Base-by-base conservation (phyloP, 805 yeast genomes). In the Deakozyma indianensis region DNA sequence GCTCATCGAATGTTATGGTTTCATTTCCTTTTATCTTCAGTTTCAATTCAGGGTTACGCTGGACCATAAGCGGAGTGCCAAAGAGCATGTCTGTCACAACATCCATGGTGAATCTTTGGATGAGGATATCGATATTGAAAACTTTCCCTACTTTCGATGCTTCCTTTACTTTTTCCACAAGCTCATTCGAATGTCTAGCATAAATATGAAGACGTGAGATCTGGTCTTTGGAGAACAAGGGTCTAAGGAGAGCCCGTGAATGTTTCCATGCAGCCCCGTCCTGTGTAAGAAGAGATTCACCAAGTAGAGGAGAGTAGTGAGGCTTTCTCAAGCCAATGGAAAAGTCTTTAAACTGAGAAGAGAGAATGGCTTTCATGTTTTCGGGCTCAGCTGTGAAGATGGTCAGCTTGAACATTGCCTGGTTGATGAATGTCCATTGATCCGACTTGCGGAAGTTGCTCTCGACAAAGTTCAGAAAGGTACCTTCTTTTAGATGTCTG, bases 181-280 rank as follows among this genome's bases (percentile, higher is more conserved):
- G 38, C 11, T 32, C 18, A 7, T 32, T n/a, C 20, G 38, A 32
- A 20, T 32, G 38, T n/a, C 18, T 32, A 20, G 38, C 11, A 32
- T 9, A 7, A 20, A 7, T 9, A n/a, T 9, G 18, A 32, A 32
- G 4, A 4, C 18, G 9, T 14, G 38, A 7, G 5, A 7, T 32
- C 5, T 9, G 18, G 20, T 32, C 38, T 20, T 32, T 32, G 18
- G 11, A 14, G 47, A 60, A 61, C 47, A 57, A 55, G 5, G 65
- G 65, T 28, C 65, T 51, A 43, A 61, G 50, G 51, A 61, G 42
- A 4, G 61, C 51, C 15, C 65, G 50, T 21, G 63, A 56, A 35
- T 57, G 60, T 40, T 54, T 51, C 66, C 66, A 61, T 27, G 55
- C 57, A 21, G 51, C 52, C 15, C 63, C 62, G 24, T 59, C 60